Base-by-base conservation (phyloP, 2,329 filamentous ascomycete species). In the Aspergillus floridensis region DNA sequence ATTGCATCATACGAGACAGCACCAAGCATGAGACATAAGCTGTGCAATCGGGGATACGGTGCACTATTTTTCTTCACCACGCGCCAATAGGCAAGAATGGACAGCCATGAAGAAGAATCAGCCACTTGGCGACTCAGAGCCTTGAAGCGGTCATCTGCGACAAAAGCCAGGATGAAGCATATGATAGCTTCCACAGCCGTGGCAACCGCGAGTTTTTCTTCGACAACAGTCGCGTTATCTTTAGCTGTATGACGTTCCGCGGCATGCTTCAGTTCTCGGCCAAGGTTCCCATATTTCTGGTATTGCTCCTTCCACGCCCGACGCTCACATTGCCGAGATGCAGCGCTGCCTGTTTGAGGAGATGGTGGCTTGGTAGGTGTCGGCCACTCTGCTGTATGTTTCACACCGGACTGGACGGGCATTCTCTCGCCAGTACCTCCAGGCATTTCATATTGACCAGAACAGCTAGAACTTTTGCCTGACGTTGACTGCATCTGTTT, bases 91-190 rank as follows among this genome's bases (percentile, higher is more conserved):
- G 75, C 72, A 16, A 82, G 68, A 24, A 81, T 79, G 22, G 76
- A 78, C 26, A 76, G 70, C 82, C 82, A 84, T 41, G 70, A 73
- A 2, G 73, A 70, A 12, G 75, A 76, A 53, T 77, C 74, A 12
- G 71, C 75, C 31, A 72, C 58, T 67, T 75, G 74, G 21, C 77
- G 74, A 26, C 65, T 66, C 29, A 75, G 55, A 2, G 67, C 64
- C 60, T 77, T 78, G 26, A 66, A 71, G 53, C 76, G 73, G 49
- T 80, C 76, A 51, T 79, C 76, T 16, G 74, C 74, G 49, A 76
- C 73, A 60, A 80, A 80, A 11, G 79, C 77, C 32, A 82, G 71
- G 55, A 80, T 78, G 61, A 80, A 82, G 59, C 77, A 79, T 46
- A 81, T 69, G 47, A 81, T 71, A 11, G 77, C 75, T 63, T 82